A percentile compares a stretch with the other conserved stretches of the same genome.
These are phyloP conservation scores for Acarospora socialis DNA, from an alignment of 2,329 filamentous ascomycete species.

Conservation along the genomic window DNA sequence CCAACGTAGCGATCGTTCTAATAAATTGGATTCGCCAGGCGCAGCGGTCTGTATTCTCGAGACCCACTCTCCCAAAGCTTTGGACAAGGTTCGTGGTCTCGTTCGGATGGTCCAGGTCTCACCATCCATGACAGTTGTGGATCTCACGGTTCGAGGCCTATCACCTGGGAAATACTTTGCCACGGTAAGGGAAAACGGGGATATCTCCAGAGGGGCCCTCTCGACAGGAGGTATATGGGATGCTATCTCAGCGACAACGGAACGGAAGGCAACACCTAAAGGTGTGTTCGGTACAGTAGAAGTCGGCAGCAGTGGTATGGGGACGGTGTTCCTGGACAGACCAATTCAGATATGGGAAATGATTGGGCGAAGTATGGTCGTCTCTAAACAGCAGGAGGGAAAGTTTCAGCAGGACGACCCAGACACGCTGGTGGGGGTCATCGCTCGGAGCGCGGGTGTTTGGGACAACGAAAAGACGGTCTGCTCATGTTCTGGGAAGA, in stretches of 20 bases:
- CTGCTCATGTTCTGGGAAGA: constrained; percentile 95
- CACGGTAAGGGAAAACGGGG: constrained; percentile 70
- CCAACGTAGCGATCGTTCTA: not conserved
- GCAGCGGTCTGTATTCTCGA: constrained; percentile 94
- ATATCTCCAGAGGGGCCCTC: constrained; percentile 69
- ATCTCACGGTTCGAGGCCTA: constrained; percentile 74
- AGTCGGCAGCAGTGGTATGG: constrained; percentile 61
- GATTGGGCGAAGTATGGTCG: constrained; percentile 82
- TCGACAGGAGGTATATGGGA: constrained; percentile 76
- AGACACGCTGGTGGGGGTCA: constrained; percentile 79
- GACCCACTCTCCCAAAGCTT: constrained; percentile 25
- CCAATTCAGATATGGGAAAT: constrained; percentile 87
- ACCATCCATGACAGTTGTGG: constrained; percentile 63
- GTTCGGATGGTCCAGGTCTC: constrained; percentile 89
- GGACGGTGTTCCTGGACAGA: constrained; percentile 66
- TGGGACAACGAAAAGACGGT: constrained; percentile 99
- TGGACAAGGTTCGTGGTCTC: constrained; percentile 54
- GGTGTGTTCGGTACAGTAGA: constrained; percentile 62
- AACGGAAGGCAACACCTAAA: constrained; percentile 32
- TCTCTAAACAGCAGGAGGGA: constrained; percentile 53
- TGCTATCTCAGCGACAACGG: constrained; percentile 22
- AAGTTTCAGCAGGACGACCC: constrained; percentile 56
- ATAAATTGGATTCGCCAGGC: constrained; percentile 36
- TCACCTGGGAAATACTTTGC: constrained; percentile 69
- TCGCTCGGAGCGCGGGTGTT: constrained; percentile 89